A percentile compares a stretch with the other conserved stretches of the same genome.
These are phyloP conservation scores for Grammothele lineata DNA, from an alignment of 768 basidiomycete species.

Conservation along the genomic window DNA sequence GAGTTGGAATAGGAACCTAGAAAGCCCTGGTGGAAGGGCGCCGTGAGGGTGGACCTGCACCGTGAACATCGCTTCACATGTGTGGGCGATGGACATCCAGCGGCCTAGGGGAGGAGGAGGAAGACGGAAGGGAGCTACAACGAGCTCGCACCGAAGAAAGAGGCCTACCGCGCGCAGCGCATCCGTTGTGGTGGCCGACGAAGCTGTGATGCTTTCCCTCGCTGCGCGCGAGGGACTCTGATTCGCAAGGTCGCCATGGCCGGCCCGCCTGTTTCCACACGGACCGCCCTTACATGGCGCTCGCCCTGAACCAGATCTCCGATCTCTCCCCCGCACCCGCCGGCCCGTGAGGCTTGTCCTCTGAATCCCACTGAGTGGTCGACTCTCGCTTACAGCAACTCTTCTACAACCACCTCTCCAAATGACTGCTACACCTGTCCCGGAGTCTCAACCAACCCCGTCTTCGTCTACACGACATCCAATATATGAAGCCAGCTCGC, in stretches of 20 bases:
- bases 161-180: conserved; percentile 6
- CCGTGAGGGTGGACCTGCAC: conserved; percentile 16
- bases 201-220: not conserved
- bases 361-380: no score
- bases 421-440: conserved; percentile 2
- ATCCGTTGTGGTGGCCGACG: not conserved
- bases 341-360: no score
- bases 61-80: conserved; percentile 14
- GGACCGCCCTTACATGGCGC: no score
- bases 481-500: conserved; percentile 75
- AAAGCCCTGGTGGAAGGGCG: conserved; percentile 2
- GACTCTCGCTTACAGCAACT: no score
- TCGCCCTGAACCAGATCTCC: no score
- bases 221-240: not conserved
- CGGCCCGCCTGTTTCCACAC: no score
- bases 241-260: not conserved
- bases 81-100: conserved; percentile 8
- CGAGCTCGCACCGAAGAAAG: conserved; percentile 4
- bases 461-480: conserved; percentile 26
- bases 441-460: not conserved
- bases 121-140: not conserved
- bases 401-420: no score
- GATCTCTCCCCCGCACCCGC: no score
- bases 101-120: conserved; percentile 5
- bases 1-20: not conserved